phyloP scores from a whole-genome alignment of 495 filamentous ascomycete genomes.

The Penicillium cosmopolitanum region DNA sequence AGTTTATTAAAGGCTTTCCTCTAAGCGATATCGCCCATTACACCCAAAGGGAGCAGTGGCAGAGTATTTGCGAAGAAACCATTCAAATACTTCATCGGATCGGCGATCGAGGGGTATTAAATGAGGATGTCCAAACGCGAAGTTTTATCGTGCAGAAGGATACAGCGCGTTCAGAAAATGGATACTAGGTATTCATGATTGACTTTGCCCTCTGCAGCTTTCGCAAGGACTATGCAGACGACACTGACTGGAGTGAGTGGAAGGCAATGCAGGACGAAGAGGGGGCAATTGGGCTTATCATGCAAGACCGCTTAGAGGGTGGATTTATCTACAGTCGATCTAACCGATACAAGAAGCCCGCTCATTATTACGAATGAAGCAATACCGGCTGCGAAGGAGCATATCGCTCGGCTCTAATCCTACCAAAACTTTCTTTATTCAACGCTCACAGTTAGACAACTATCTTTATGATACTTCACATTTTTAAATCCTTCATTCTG shows the following conservation, averaged over 20 bases:
- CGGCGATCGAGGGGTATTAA: conserved; percentile 30
- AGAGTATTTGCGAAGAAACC: conserved; percentile 31
- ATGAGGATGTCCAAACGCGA: conserved; percentile 30
- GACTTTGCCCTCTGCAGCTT: conserved; percentile 35
- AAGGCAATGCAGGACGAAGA: conserved; percentile 32
- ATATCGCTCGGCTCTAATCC: no score
- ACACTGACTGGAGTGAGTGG: conserved; percentile 24
- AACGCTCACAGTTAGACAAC: no score
- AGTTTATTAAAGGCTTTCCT: conserved; percentile 30
- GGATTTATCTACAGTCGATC: conserved; percentile 27
- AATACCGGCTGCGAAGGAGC: no score
- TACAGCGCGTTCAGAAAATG: not conserved
- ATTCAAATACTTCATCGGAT: conserved; percentile 24
- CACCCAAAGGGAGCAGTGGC: conserved; percentile 24
- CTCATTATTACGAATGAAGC: conserved; percentile 5
- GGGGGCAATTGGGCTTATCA: conserved; percentile 30
- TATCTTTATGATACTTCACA: no score
- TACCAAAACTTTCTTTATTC: no score
- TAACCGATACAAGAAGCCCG: conserved; percentile 17
- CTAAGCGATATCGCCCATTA: conserved; percentile 25
- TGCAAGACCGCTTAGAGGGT: conserved; percentile 23
- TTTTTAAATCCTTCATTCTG: no score
- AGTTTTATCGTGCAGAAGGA: conserved; percentile 32
- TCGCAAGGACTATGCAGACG: conserved; percentile 25
- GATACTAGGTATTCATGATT: conserved; percentile 32